Conservation (phyloP, 176 grass and related monocot species). For the Saccharum spontaneum region DNA sequence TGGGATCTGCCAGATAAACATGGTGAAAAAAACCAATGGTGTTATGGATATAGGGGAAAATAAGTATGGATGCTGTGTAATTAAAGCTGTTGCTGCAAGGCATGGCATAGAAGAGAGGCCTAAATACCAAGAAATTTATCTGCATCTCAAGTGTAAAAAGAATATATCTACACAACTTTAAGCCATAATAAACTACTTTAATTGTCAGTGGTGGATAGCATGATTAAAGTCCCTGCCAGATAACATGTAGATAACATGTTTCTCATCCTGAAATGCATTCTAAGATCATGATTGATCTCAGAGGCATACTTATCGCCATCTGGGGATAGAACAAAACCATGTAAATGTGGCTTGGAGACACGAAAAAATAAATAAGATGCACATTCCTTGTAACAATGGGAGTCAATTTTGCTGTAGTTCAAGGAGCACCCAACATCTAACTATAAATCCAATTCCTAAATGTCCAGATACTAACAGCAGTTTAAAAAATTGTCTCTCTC, state of each 20-base stretch:
- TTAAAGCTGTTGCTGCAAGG: background rate
- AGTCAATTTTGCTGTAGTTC: background rate
- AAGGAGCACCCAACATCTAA: background rate
- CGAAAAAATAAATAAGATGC: background rate
- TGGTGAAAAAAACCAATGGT: conserved; percentile 17
- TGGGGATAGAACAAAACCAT: background rate
- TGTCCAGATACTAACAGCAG: background rate
- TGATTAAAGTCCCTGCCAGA: background rate
- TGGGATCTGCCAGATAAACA: conserved; percentile 50
- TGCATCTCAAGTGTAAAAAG: background rate
- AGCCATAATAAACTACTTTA: background rate
- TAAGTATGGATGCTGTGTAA: background rate
- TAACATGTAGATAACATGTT: background rate
- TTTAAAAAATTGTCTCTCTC: background rate
- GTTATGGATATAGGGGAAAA: background rate
- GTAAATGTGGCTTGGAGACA: background rate
- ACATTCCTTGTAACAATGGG: background rate
- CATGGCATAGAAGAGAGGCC: background rate
- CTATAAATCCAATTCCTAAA: conserved; percentile 1
- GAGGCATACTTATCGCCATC: background rate
- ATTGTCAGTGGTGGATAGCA: background rate
- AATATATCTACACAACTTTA: conserved; percentile 10
- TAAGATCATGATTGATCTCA: background rate
- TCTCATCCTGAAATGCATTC: background rate
- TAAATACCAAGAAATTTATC: conserved; percentile 10